Conservation (phyloP, 1,139 yeast species). For the Pichia sp. region DNA sequence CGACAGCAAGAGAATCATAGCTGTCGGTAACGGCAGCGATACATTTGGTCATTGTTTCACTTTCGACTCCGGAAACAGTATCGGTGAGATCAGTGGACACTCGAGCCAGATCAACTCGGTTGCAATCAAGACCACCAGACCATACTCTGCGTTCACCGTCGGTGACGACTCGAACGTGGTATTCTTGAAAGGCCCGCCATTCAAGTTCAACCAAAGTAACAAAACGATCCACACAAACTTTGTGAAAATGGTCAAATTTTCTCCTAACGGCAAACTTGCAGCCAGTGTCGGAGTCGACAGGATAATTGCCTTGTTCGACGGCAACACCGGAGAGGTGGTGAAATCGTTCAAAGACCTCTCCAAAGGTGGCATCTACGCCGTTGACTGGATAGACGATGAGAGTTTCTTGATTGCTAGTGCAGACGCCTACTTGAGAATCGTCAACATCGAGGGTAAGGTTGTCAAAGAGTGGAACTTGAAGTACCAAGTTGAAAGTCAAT, state of each 20-base stretch:
- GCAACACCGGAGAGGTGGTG: conserved; percentile 75
- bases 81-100: conserved; percentile 95
- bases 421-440: conserved; percentile 59
- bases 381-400: conserved; percentile 66
- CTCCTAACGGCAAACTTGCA: conserved; percentile 70
- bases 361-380: conserved; percentile 75
- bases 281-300: conserved; percentile 90
- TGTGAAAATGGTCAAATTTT: conserved; percentile 74
- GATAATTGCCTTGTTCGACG: conserved; percentile 73
- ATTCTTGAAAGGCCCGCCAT: conserved; percentile 89
- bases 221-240: conserved; percentile 75
- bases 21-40: conserved; percentile 94
- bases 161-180: conserved; percentile 84
- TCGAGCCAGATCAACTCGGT: conserved; percentile 82
- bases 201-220: conserved; percentile 71
- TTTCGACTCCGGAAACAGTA: conserved; percentile 90
- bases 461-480: conserved; percentile 44
- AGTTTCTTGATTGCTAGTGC: conserved; percentile 80
- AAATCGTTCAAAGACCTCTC: conserved; percentile 54
- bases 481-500: conserved; percentile 55
- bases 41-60: conserved; percentile 89
- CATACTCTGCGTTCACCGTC: conserved; percentile 91
- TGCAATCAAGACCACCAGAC: conserved; percentile 80
- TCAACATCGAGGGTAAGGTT: conserved; percentile 47
- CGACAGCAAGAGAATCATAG: conserved; percentile 78